phyloP scores from a whole-genome alignment of 257 asterid species.

The Jacaranda copaia region DNA sequence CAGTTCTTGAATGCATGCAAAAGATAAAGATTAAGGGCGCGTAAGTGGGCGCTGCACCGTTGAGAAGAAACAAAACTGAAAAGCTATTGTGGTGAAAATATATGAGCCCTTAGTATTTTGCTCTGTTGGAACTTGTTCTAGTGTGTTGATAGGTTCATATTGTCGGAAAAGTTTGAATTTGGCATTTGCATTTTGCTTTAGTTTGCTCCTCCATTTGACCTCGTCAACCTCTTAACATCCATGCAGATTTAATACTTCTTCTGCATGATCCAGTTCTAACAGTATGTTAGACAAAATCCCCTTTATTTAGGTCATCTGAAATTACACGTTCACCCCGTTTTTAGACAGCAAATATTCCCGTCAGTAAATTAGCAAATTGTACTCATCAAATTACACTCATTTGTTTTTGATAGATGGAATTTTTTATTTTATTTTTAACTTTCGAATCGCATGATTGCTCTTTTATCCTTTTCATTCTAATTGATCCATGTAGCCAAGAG shows the following conservation, averaged over 20 bases:
- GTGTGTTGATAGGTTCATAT: conserved; percentile 30
- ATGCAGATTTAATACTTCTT: conserved; percentile 2
- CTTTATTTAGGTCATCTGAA: conserved; percentile 15
- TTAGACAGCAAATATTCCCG: too few species aligned
- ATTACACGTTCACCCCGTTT: conserved; percentile 15
- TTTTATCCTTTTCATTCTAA: too few species aligned
- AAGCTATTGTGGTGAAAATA: conserved; percentile 24
- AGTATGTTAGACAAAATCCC: conserved; percentile 19
- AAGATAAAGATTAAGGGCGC: conserved; percentile 11
- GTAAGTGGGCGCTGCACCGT: conserved; percentile 11
- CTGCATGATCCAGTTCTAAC: conserved; percentile 23
- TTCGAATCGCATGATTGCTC: too few species aligned
- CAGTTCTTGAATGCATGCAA: conserved; percentile 55
- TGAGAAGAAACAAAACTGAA: conserved; percentile 6
- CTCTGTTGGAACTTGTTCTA: conserved; percentile 17
- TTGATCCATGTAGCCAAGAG: too few species aligned
- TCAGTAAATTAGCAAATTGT: too few species aligned
- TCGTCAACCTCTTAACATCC: conserved; percentile 6
- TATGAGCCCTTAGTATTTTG: neutral
- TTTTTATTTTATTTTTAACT: too few species aligned
- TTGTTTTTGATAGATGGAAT: too few species aligned
- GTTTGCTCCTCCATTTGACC: conserved; percentile 31
- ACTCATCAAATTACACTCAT: too few species aligned
- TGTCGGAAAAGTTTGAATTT: conserved; percentile 20
- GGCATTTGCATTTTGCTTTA: conserved; percentile 29